Percentiles rank a stretch among this genome's conserved stretches.
Evolutionary conservation across 108 stramenopile genomes (phyloP).

Genomic region (Skeletonema tropicum): DNA sequence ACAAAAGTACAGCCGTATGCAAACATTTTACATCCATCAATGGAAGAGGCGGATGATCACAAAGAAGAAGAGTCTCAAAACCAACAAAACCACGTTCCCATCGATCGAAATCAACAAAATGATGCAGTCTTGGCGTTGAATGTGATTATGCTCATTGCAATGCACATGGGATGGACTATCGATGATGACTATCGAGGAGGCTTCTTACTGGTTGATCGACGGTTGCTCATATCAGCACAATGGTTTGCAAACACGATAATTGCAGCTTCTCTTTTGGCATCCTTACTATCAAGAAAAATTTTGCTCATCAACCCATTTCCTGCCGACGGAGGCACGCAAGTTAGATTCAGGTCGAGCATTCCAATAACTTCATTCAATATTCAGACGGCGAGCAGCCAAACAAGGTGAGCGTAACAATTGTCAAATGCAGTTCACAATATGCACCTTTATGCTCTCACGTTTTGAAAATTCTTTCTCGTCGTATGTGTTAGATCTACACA

Average conservation of each 20-base stretch:
- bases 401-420: constrained; percentile 2
- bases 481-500: not conserved
- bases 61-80: constrained; percentile 1
- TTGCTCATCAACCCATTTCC: constrained; percentile 51
- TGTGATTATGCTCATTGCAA: constrained; percentile 63
- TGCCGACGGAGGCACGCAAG: constrained; percentile 26
- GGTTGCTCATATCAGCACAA: constrained; percentile 65
- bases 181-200: constrained; percentile 48
- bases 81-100: constrained; percentile 4
- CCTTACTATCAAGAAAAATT: constrained; percentile 55
- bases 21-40: constrained; percentile 22
- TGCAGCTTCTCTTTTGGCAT: constrained; percentile 55
- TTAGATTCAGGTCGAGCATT: not conserved
- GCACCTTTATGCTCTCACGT: not conserved
- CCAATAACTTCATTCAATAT: constrained; percentile 48
- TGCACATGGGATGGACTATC: constrained; percentile 56
- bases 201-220: constrained; percentile 60
- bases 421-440: not conserved
- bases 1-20: constrained; percentile 28
- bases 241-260: constrained; percentile 68
- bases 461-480: not conserved
- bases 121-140: constrained; percentile 33
- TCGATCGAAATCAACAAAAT: not conserved
- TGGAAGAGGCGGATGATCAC: not conserved
- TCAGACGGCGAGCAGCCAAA: constrained; percentile 34